Evolutionary conservation across 257 asterid genomes (phyloP), one percentile per base, ranked within the genome.

Genomic region (Capsicum baccatum): DNA sequence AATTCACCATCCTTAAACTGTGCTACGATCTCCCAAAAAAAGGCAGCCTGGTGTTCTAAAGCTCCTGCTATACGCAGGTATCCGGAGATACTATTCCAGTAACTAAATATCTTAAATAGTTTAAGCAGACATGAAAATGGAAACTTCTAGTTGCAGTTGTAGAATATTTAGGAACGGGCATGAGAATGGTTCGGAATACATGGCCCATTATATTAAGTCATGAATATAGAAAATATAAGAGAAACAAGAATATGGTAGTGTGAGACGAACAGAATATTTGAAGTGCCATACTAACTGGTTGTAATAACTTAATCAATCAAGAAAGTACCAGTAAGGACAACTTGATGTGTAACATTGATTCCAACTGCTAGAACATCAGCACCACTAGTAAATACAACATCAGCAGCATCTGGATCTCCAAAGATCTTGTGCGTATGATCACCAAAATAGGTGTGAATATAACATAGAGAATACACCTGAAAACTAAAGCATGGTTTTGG

Each of bases 401-500:
- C 99, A 39, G 98, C 99, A 67, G 99, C 98, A 84, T 96, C 98
- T 33, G 99, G 99, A 90, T 96, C 99, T 90, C 99, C 99, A 84
- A 92, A 94, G 66, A 96, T 92, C 99, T 96, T 87, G 83, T 66
- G 80, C 84, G 89, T 67, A 85, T 44, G 85, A 84, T 79, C 21
- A 82, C 63, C 69, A 76, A 14, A 50, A 55, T 7, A 85, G 54
- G 59, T 7, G 21, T 74, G 52, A 84, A 83, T 64, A 52, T n/a
- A 68, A 17, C 83, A 81, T 69, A 59, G 83, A 79, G 66, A 57
- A 55, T 79, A 57, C 68, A 14, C 79, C 26, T 59, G 69, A 64
- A 69, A 37, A 71, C 71, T 44, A 56, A 39, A 48, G 35, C 37
- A 85, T 58, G 79, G 47, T 42, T 44, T 74, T 26, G 83, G 42